These are phyloP conservation scores for Orbilia oligospora DNA, from an alignment of 2,329 filamentous ascomycete genomes.

Conservation along the genomic window DNA sequence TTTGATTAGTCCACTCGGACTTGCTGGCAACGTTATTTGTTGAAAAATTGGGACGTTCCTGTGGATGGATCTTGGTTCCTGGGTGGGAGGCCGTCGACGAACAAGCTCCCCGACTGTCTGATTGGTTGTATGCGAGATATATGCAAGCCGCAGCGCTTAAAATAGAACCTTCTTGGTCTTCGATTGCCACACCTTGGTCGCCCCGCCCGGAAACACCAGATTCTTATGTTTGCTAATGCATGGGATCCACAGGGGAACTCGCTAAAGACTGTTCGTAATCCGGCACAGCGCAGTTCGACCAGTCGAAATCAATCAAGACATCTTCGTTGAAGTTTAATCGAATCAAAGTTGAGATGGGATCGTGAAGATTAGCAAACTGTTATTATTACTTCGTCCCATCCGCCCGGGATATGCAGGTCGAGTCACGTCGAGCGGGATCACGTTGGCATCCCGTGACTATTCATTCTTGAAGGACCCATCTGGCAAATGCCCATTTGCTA, in stretches of 20 bases:
- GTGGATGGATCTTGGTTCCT: slow-evolving; percentile 52
- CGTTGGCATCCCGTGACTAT: slow-evolving; percentile 50
- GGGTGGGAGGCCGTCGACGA: slow-evolving; percentile 24
- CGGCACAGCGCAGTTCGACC: slow-evolving; percentile 1
- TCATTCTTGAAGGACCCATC: slow-evolving; percentile 27
- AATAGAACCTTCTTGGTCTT: slow-evolving; percentile 54
- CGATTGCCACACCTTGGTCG: slow-evolving; percentile 31
- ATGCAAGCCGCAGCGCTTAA: slow-evolving; percentile 57
- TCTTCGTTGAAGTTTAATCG: slow-evolving; percentile 24
- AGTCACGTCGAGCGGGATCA: slow-evolving; percentile 37
- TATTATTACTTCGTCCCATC: slow-evolving; percentile 41
- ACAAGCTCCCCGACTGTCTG: slow-evolving; percentile 9
- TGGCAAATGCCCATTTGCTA: slow-evolving; percentile 35
- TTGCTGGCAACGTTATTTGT: slow-evolving; percentile 15
- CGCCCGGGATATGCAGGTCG: slow-evolving; percentile 33
- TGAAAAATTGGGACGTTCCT: slow-evolving; percentile 15
- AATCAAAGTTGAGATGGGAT: slow-evolving; percentile 25
- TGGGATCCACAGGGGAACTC: slow-evolving; percentile 41
- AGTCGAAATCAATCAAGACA: slow-evolving; percentile 8
- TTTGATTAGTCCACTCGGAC: slow-evolving; percentile 31
- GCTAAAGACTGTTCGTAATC: slow-evolving; percentile 28
- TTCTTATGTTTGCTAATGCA: slow-evolving; percentile 22
- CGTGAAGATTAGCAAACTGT: slow-evolving; percentile 34
- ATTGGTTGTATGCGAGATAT: slow-evolving; percentile 44
- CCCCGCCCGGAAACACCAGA: slow-evolving; percentile 12